Base-by-base conservation (phyloP, 2,329 filamentous ascomycete genomes). In the Apiospora koreana region DNA sequence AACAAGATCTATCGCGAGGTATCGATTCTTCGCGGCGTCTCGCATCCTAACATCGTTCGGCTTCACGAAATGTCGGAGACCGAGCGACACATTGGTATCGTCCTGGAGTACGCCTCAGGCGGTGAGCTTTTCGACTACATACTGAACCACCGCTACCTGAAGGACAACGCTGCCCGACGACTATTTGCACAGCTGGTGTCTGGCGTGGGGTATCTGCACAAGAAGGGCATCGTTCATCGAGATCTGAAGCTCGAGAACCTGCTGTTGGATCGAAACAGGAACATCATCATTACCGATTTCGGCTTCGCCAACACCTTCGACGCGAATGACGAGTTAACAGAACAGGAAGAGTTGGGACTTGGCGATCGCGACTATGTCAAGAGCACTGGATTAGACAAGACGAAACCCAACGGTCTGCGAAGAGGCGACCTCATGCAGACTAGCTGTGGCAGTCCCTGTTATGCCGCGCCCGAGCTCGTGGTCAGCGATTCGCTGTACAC, bases 271-370 rank as follows among this genome's bases (percentile, higher is more conserved):
- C 92, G 95, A 73, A 98, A 99, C 79, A 92, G 94, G 73, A 99
- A 99, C 84, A 98, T 99, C 78, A 99, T 99, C 83, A 99, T 99
- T 79, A 99, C 96, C 21, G 96, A 99, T 83, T 99, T 99, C 82
- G 96, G 96, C 23, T 99, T 99, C 80, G 96, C 96, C 75, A 99
- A 99, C 82, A 98, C 95, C 0, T 99, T 99, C 79, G 93, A 98
- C 78, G 90, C 96, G 0, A 84, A 86, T 45, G 96, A 99, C 78
- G 94, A 98, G 80, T 87, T 99, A 48, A 90, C 89, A 5, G 94
- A 97, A 71, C 95, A 98, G 71, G 93, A 98, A 74, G 96, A 98
- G 81, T 89, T 94, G 77, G 93, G 94, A 73, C 84, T 99, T 28
- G 88, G 89, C 35, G 95, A 97, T 78, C 93, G 94, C 74, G 95